Conservation (phyloP, 1,139 yeast species). For the Pichia norvegensis region DNA sequence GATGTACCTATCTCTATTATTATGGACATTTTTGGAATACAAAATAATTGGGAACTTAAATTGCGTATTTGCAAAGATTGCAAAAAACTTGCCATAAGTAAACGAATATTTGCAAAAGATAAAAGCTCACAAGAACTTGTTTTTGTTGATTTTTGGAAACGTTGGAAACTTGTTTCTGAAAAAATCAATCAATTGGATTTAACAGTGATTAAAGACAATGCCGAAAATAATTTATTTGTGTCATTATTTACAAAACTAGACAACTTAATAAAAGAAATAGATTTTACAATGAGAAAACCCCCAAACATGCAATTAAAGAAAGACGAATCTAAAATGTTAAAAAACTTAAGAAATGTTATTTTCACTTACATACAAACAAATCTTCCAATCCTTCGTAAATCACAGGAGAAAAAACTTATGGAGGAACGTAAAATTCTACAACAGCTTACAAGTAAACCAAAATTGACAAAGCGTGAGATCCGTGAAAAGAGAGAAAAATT, state of each 20-base stretch:
- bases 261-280: conserved; percentile 17
- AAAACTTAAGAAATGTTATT: conserved; percentile 39
- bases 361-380: conserved; percentile 45
- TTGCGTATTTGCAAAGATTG: conserved; percentile 64
- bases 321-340: conserved; percentile 33
- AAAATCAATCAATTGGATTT: conserved; percentile 32
- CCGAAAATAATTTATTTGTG: conserved; percentile 9
- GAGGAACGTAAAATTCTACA: conserved; percentile 8
- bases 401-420: conserved; percentile 22
- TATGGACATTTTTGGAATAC: conserved; percentile 16
- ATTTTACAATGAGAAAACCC: conserved; percentile 6
- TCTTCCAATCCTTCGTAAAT: conserved; percentile 43
- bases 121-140: conserved; percentile 15
- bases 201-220: conserved; percentile 7
- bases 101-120: conserved; percentile 44
- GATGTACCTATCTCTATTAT: conserved; percentile 53
- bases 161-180: conserved; percentile 31
- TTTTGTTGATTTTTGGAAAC: conserved; percentile 31
- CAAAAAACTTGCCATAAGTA: conserved; percentile 52
- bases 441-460: conserved; percentile 19
- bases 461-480: conserved; percentile 43
- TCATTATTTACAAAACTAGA: conserved; percentile 18
- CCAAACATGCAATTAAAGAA: no score
- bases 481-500: conserved; percentile 62
- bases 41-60: conserved; percentile 4